phyloP scores from a whole-genome alignment of 441 rosid genomes.

The Pelargonium fulgidum region DNA sequence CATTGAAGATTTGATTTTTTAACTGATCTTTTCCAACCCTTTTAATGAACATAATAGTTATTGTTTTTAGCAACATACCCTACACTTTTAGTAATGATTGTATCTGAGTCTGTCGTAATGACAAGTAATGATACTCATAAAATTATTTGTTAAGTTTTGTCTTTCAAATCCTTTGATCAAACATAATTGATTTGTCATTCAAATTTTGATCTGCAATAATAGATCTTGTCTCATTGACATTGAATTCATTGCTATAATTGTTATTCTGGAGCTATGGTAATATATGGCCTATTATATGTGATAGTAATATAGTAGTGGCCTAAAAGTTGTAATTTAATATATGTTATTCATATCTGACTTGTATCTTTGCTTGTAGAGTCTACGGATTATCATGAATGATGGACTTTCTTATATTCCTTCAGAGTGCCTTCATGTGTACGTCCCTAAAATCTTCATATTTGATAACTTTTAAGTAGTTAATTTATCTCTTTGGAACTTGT shows the following conservation, averaged over 20 bases:
- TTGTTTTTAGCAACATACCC: not conserved
- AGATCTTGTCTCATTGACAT: too few relatives aligned
- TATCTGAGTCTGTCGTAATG: not conserved
- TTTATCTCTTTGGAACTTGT: not conserved
- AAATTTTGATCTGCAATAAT: too few relatives aligned
- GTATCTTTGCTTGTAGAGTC: constrained; percentile 49
- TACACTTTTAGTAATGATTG: not conserved
- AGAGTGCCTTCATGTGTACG: constrained; percentile 85
- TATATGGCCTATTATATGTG: not conserved
- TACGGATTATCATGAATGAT: constrained; percentile 88
- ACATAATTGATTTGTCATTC: too few relatives aligned
- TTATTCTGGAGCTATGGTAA: constrained; percentile 1
- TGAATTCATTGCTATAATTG: not conserved
- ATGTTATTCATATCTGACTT: constrained; percentile 21
- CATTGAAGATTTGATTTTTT: not conserved
- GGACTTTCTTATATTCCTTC: constrained; percentile 82
- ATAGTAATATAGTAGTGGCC: not conserved
- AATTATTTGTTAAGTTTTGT: not conserved
- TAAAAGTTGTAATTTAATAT: not conserved
- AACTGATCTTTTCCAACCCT: not conserved
- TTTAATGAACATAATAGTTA: not conserved
- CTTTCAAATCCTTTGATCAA: too few relatives aligned
- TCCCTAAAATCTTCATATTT: constrained; percentile 17
- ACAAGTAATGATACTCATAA: not conserved
- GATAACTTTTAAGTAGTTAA: not conserved